phyloP scores from a whole-genome alignment of 2,329 filamentous ascomycete species.

The Hypoxylon sp. region DNA sequence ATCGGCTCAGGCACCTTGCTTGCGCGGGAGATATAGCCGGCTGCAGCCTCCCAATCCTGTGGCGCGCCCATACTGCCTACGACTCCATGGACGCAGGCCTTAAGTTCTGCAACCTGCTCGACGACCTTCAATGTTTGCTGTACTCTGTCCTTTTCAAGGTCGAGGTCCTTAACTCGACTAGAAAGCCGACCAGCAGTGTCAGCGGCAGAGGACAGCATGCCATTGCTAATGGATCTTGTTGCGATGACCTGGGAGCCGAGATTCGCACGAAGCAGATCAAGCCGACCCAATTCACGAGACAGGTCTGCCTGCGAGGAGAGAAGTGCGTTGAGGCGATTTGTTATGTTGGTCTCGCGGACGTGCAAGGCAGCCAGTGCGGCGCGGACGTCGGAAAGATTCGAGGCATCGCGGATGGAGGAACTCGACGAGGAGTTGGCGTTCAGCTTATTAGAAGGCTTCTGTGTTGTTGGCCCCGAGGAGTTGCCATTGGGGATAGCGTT shows the following conservation, averaged over 20 bases:
- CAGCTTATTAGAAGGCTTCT: constrained; percentile 49
- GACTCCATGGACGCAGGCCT: constrained; percentile 94
- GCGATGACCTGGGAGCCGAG: constrained; percentile 89
- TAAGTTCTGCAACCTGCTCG: constrained; percentile 96
- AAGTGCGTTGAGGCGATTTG: constrained; percentile 80
- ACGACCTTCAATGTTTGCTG: constrained; percentile 92
- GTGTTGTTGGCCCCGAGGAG: constrained; percentile 48
- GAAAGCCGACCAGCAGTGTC: constrained; percentile 89
- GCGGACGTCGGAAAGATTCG: constrained; percentile 83
- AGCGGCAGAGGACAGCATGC: constrained; percentile 89
- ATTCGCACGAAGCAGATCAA: constrained; percentile 90
- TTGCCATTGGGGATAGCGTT: constrained; percentile 56
- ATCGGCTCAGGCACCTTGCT: constrained; percentile 85
- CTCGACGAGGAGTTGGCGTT: constrained; percentile 46
- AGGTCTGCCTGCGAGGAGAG: constrained; percentile 89
- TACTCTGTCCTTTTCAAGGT: constrained; percentile 91
- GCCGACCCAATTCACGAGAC: constrained; percentile 85
- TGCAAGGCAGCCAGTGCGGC: constrained; percentile 82
- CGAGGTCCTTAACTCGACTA: constrained; percentile 86
- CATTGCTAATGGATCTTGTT: constrained; percentile 86
- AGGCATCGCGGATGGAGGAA: constrained; percentile 75
- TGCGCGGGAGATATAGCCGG: constrained; percentile 88
- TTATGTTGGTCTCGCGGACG: constrained; percentile 80
- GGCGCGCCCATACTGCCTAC: constrained; percentile 97
- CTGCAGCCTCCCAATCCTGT: constrained; percentile 98